These are phyloP conservation scores for Medicago ruthenica DNA, from an alignment of 306 rosid genomes.

Conservation along the genomic window DNA sequence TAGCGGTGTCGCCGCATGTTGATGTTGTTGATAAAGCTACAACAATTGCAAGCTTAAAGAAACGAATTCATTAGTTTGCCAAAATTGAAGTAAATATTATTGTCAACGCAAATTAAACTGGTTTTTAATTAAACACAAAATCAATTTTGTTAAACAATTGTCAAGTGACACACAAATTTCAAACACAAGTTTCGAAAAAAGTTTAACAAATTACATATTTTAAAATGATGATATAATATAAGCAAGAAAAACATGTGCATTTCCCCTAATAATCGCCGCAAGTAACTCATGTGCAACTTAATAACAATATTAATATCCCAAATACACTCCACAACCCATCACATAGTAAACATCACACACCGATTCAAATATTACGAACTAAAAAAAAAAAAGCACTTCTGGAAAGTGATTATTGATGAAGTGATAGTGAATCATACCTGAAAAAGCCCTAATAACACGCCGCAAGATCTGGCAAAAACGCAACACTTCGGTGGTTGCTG, in stretches of 20 bases:
- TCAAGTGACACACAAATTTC: background rate
- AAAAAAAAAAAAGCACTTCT: background rate
- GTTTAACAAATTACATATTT: background rate
- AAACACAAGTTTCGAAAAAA: background rate
- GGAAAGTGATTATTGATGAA: constrained; percentile 4
- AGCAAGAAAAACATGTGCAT: constrained; percentile 52
- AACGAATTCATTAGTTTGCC: background rate
- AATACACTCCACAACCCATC: constrained; percentile 22
- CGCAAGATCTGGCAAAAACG: constrained; percentile 63
- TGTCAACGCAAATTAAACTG: background rate
- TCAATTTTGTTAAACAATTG: background rate
- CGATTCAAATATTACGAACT: constrained; percentile 12
- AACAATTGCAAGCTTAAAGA: background rate
- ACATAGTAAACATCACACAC: constrained; percentile 10
- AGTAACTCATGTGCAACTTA: constrained; percentile 33
- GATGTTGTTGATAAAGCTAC: background rate
- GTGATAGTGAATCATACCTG: constrained; percentile 44
- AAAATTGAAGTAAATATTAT: background rate
- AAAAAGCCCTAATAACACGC: constrained; percentile 28
- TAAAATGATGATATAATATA: background rate
- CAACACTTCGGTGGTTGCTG: constrained; percentile 13
- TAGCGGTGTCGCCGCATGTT: background rate
- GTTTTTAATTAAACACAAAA: background rate
- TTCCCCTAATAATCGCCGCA: constrained; percentile 47
- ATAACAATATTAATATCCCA: background rate